Percentiles rank a stretch among this genome's conserved stretches.
Evolutionary conservation across 495 filamentous ascomycete species (phyloP).

Genomic region (Polyplosphaeria fusca): DNA sequence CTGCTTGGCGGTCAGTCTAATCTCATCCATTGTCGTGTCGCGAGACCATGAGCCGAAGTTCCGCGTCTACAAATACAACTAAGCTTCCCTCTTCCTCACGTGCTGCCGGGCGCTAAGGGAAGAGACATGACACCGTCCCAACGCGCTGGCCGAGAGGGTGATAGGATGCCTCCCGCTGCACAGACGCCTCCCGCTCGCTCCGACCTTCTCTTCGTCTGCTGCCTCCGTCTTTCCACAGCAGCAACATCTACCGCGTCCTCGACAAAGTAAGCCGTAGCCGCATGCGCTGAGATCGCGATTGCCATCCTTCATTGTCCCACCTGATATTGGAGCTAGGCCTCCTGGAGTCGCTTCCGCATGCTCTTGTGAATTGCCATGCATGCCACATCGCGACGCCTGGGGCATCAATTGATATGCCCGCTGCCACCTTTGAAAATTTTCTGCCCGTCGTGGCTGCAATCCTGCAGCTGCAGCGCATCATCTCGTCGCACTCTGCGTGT

Average conservation of each 20-base stretch:
- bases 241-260: no score
- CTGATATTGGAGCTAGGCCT: neutral
- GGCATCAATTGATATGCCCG: no score
- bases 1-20: neutral
- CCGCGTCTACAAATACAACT: neutral
- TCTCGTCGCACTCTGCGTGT: no score
- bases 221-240: no score
- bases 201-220: no score
- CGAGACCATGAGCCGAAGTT: neutral
- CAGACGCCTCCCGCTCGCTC: neutral
- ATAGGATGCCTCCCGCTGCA: neutral
- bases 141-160: neutral
- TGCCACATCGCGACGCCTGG: constrained; percentile 7
- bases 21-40: neutral
- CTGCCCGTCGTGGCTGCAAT: no score
- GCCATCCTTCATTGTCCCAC: neutral
- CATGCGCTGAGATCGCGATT: constrained; percentile 1
- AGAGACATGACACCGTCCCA: neutral
- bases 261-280: neutral
- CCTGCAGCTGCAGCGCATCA: no score
- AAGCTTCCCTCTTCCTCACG: neutral
- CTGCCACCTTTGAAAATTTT: no score
- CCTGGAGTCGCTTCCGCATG: neutral
- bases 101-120: neutral
- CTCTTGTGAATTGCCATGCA: constrained; percentile 7